Conservation (phyloP, 1,139 yeast genomes). For the Pichia sp. region DNA sequence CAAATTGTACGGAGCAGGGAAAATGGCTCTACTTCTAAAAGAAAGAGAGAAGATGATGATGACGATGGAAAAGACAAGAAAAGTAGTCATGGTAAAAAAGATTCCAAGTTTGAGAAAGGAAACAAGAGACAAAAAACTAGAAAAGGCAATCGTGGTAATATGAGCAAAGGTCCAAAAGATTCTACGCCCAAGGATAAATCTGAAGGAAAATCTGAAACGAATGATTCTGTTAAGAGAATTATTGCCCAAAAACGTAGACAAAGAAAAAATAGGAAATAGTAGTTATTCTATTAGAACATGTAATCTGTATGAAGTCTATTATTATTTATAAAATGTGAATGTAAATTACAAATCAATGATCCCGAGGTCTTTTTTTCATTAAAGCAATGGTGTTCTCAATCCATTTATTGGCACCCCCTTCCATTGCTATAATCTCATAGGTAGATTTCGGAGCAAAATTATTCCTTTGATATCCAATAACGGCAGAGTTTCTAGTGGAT, state of each 20-base stretch:
- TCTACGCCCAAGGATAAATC: slow-evolving; percentile 21
- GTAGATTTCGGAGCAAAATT: slow-evolving; percentile 35
- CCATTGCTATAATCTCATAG: slow-evolving; percentile 53
- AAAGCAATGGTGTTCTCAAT: slow-evolving; percentile 67
- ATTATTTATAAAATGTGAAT: not conserved
- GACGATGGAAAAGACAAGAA: slow-evolving; percentile 10
- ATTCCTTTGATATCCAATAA: slow-evolving; percentile 53
- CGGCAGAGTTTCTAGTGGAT: slow-evolving; percentile 87
- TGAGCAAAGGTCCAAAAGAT: slow-evolving; percentile 34
- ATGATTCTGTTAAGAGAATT: slow-evolving; percentile 49
- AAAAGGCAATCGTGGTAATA: slow-evolving; percentile 37
- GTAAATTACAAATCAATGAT: slow-evolving; percentile 27
- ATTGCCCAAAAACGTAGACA: slow-evolving; percentile 66
- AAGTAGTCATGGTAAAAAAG: slow-evolving; percentile 10
- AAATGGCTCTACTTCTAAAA: slow-evolving; percentile 33
- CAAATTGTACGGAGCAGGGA: slow-evolving; percentile 35
- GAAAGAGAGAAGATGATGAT: slow-evolving; percentile 15
- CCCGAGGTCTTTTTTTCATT: slow-evolving; percentile 46
- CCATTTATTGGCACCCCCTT: slow-evolving; percentile 92
- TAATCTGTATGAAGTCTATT: not conserved
- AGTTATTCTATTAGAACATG: not conserved
- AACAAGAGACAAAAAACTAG: slow-evolving; percentile 10
- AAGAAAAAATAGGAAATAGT: slow-evolving; percentile 35
- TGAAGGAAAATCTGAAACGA: slow-evolving; percentile 7
- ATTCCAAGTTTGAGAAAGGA: slow-evolving; percentile 18